A percentile compares a stretch with the other conserved stretches of the same genome.
Evolutionary conservation across 1,284 basidiomycete species (phyloP).

Genomic region (Papiliotrema terrestris): DNA sequence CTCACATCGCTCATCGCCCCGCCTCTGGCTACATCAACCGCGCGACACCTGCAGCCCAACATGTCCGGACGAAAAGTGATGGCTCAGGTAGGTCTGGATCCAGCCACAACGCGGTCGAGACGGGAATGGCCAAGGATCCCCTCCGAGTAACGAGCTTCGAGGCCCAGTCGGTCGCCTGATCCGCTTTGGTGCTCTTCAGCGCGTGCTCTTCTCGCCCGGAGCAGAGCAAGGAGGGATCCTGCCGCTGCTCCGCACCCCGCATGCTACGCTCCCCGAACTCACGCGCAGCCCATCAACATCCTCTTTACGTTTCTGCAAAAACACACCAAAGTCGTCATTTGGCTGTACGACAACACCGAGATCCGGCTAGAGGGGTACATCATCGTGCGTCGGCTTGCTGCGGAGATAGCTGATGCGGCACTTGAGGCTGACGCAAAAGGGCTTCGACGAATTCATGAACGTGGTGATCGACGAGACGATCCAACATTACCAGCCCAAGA

Average conservation of each 20-base stretch:
- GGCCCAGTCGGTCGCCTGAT: too few relatives aligned
- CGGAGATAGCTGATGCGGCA: background rate
- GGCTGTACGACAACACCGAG: conserved; percentile 96
- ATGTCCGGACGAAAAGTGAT: conserved; percentile 95
- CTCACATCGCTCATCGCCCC: background rate
- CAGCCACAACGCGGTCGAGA: too few relatives aligned
- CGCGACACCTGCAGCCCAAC: conserved; percentile 37
- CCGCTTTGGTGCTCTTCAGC: too few relatives aligned
- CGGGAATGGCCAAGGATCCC: too few relatives aligned
- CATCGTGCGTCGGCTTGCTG: conserved; percentile 57
- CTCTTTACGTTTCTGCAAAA: conserved; percentile 97
- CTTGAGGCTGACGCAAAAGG: conserved; percentile 55
- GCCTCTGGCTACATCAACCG: conserved; percentile 17
- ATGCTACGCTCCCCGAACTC: background rate
- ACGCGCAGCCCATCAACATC: conserved; percentile 69
- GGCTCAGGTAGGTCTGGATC: conserved; percentile 72
- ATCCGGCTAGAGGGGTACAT: conserved; percentile 97
- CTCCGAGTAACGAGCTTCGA: too few relatives aligned
- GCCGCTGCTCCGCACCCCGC: background rate
- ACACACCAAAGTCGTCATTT: conserved; percentile 80
- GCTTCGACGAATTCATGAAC: conserved; percentile 99
- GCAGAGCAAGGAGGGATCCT: background rate
- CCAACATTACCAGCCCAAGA: conserved; percentile 66
- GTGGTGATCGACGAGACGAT: conserved; percentile 92
- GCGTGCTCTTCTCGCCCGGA: too few relatives aligned